A percentile compares a stretch with the other conserved stretches of the same genome.
phyloP scores from a whole-genome alignment of 139 green algal species.

The Desmodesmus armatus region DNA sequence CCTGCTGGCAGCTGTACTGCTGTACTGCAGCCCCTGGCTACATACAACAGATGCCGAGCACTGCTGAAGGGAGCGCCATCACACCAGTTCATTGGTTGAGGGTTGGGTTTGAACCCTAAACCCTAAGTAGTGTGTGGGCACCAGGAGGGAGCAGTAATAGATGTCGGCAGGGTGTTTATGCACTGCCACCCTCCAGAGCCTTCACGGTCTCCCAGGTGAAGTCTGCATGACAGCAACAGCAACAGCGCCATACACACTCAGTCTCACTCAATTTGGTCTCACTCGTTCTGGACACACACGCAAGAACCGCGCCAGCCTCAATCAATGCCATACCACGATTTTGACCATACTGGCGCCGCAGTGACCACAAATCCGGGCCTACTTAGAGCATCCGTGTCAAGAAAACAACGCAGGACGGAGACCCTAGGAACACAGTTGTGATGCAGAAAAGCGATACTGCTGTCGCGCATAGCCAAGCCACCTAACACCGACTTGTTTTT shows the following conservation, averaged over 20 bases:
- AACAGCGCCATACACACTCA: background rate
- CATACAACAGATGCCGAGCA: background rate
- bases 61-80: background rate
- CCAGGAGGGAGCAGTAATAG: too few species aligned
- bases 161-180: conserved; percentile 7
- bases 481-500: conserved; percentile 16
- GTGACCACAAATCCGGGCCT: too few species aligned
- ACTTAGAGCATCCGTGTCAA: too few species aligned
- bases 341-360: too few species aligned
- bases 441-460: too few species aligned
- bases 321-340: too few species aligned
- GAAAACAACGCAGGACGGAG: background rate
- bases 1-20: background rate
- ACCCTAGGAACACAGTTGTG: background rate
- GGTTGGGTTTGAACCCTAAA: background rate
- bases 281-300: too few species aligned
- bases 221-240: background rate
- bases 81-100: background rate
- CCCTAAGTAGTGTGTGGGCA: background rate
- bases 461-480: background rate
- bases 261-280: too few species aligned
- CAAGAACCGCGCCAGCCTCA: too few species aligned
- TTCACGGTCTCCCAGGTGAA: conserved; percentile 48
- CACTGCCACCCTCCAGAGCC: conserved; percentile 44
- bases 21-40: background rate